Evolutionary conservation across 2,329 filamentous ascomycete species (phyloP), one percentile per base, ranked within the genome.

Genomic region (Sodiomyces alkalinus): DNA sequence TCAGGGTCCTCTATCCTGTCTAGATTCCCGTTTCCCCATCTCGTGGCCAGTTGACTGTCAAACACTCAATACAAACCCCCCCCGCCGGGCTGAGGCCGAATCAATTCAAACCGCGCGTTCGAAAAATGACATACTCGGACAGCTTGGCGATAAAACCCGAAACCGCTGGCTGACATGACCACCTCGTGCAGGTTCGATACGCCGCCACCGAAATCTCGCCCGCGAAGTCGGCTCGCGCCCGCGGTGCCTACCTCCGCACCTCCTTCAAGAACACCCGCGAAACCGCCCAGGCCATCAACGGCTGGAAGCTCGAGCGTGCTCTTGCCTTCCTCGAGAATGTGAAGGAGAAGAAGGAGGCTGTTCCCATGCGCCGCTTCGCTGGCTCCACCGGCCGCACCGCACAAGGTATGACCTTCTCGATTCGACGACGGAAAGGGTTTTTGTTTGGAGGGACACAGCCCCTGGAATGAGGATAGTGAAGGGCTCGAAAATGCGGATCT

Each of bases 241-340:
- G 90, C 66, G 90, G 92, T 64, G 85, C 86, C 60, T 98, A 96
- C 74, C 81, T 98, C 53, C 85, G 90, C 60, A 87, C 96, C 51
- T 92, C 82, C 51, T 98, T 94, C 82, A 98, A 98, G 80, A 98
- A 98, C 79, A 98, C 90, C 60, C 85, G 90, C 57, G 92, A 98
- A 74, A 94, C 87, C 47, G 90, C 92, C 44, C 90, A 96, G 73
- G 86, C 86, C 53, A 93, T 98, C 76, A 96, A 90, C 68, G 87
- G 87, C 66, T 93, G 85, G 85, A 94, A 94, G 73, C 60, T 96
- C 56, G 72, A 83, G 66, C 86, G 90, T 56, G 90, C 90, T 53
- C 67, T 94, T 48, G 76, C 77, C 58, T 98, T 92, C 78, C 82
- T 98, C 57, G 82, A 93, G 72, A 96, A 98, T 64, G 90, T 98